phyloP scores from a whole-genome alignment of 1,139 yeast species.

The Geotrichum cucujoidarum region DNA sequence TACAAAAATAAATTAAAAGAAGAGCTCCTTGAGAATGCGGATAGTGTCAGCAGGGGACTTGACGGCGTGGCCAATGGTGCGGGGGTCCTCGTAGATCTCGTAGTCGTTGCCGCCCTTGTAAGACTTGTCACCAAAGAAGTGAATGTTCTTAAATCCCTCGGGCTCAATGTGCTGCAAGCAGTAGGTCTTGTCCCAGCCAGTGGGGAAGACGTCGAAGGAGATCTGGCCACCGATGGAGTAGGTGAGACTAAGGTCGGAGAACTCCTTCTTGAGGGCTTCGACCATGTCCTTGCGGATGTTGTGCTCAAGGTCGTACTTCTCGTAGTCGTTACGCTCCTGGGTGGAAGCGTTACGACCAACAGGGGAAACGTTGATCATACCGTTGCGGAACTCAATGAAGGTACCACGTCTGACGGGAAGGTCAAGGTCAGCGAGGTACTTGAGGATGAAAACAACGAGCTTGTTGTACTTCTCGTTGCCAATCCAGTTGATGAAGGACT shows the following conservation, averaged over 20 bases:
- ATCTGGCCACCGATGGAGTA: slow-evolving; percentile 99
- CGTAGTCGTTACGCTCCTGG: slow-evolving; percentile 88
- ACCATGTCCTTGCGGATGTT: slow-evolving; percentile 80
- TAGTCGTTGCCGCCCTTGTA: slow-evolving; percentile 97
- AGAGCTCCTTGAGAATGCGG: slow-evolving; percentile 74
- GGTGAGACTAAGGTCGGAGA: slow-evolving; percentile 79
- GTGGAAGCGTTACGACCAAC: slow-evolving; percentile 97
- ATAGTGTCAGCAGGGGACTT: slow-evolving; percentile 83
- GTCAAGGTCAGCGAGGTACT: slow-evolving; percentile 78
- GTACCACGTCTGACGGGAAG: slow-evolving; percentile 87
- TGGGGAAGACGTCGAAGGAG: slow-evolving; percentile 98
- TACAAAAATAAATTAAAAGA: slow-evolving; percentile 33
- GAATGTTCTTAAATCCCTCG: slow-evolving; percentile 81
- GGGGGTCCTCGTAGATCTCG: slow-evolving; percentile 84
- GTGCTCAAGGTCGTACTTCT: slow-evolving; percentile 71
- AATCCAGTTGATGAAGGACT: slow-evolving; percentile 89
- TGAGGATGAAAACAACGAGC: slow-evolving; percentile 77
- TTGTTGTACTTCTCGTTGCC: slow-evolving; percentile 93
- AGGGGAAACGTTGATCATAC: slow-evolving; percentile 97
- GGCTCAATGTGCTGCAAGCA: slow-evolving; percentile 85
- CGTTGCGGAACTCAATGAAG: slow-evolving; percentile 96
- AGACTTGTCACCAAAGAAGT: slow-evolving; percentile 98
- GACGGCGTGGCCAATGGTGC: slow-evolving; percentile 96
- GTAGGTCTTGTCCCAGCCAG: slow-evolving; percentile 99
- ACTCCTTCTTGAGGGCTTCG: slow-evolving; percentile 71